A percentile compares a stretch with the other conserved stretches of the same genome.
Conservation (phyloP, 495 filamentous ascomycete species). For the Parathielavia hyrcaniae region DNA sequence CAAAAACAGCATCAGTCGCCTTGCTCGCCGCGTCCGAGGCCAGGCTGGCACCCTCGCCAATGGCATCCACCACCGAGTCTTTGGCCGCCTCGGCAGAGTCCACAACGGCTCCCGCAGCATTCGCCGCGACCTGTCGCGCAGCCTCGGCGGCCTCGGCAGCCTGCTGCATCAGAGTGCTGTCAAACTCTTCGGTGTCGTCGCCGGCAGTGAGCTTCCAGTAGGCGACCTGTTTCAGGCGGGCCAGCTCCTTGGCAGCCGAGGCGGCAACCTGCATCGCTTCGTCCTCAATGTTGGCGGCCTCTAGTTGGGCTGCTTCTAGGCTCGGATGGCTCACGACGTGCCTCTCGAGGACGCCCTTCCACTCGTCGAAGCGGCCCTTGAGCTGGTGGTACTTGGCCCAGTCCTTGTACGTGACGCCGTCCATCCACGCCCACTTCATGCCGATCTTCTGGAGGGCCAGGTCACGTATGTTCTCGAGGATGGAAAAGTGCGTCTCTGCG, state of each 20-base stretch:
- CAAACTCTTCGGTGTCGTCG: slow-evolving; percentile 73
- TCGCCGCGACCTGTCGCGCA: slow-evolving; percentile 22
- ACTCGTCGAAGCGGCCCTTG: slow-evolving; percentile 75
- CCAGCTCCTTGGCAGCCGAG: slow-evolving; percentile 73
- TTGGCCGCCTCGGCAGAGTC: slow-evolving; percentile 13
- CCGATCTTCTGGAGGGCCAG: slow-evolving; percentile 91
- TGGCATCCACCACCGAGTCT: slow-evolving; percentile 24
- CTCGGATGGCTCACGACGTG: slow-evolving; percentile 66
- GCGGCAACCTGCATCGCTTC: slow-evolving; percentile 76
- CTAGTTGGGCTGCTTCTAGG: slow-evolving; percentile 60
- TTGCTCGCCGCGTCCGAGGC: slow-evolving; percentile 13
- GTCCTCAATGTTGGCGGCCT: slow-evolving; percentile 62
- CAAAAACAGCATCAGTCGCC: slow-evolving; percentile 16
- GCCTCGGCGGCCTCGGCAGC: slow-evolving; percentile 39
- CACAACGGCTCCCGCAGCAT: slow-evolving; percentile 13
- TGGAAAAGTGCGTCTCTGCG: slow-evolving; percentile 71
- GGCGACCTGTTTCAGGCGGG: slow-evolving; percentile 74
- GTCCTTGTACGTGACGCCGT: slow-evolving; percentile 90
- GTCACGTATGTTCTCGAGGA: slow-evolving; percentile 78
- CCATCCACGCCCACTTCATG: slow-evolving; percentile 96
- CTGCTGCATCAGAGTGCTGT: slow-evolving; percentile 39
- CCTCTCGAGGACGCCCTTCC: slow-evolving; percentile 70
- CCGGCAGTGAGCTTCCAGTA: slow-evolving; percentile 75
- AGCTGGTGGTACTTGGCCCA: slow-evolving; percentile 88
- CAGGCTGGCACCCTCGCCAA: slow-evolving; percentile 17